Conservation (phyloP, 164 flowering plant species). For the grape (Vitis vinifera) region ASM3070453v1 NC_081818.1:28937501-28938000, state of each 20-base stretch:
- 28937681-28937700: neutral
- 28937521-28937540: conserved; percentile 97
- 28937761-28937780: conserved; percentile 99
- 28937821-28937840: conserved; percentile 92
- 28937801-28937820: conserved; percentile 85
- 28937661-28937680: conserved; percentile 80
- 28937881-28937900: neutral
- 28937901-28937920: neutral
- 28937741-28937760: conserved; percentile 76
- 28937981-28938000: conserved; percentile 97
- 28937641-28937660: conserved; percentile 92
- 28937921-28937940: neutral
- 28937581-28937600: conserved; percentile 95
- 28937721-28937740: conserved; percentile 6
- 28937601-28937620: conserved; percentile 96
- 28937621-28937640: conserved; percentile 97
- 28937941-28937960: conserved; percentile 15
- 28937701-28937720: neutral
- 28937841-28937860: conserved; percentile 83
- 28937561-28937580: conserved; percentile 73
- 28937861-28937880: conserved; percentile 2
- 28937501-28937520: conserved; percentile 98
- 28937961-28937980: conserved; percentile 99
- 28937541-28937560: conserved; percentile 95
- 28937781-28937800: conserved; percentile 97